phyloP scores from a whole-genome alignment of 768 basidiomycete genomes.

The Boletus pseudopeckii region DNA sequence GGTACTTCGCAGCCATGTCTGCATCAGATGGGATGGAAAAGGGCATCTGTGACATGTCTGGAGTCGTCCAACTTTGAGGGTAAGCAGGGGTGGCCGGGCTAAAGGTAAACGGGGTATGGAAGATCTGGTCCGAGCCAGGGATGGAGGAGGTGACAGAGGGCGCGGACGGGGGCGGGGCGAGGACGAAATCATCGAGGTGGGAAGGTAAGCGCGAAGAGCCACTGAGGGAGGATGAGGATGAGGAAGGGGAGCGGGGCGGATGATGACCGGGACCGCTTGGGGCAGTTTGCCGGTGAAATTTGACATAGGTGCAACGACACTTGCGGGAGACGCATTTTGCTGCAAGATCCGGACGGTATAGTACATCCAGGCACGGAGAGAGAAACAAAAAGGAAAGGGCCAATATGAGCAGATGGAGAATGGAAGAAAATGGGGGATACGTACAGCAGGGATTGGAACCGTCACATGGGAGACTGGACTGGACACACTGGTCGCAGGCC shows the following conservation, averaged over 20 bases:
- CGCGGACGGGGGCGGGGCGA: slow-evolving; percentile 36
- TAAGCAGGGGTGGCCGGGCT: slow-evolving; percentile 20
- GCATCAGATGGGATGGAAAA: slow-evolving; percentile 22
- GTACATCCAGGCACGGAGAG: neutral
- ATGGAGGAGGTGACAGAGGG: slow-evolving; percentile 26
- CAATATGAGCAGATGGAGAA: neutral
- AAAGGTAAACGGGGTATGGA: slow-evolving; percentile 32
- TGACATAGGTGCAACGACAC: slow-evolving; percentile 73
- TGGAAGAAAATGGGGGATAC: slow-evolving; percentile 24
- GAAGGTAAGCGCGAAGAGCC: slow-evolving; percentile 27
- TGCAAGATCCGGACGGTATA: slow-evolving; percentile 24
- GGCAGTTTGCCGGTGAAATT: slow-evolving; percentile 79
- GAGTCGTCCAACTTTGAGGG: slow-evolving; percentile 12
- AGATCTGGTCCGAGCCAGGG: slow-evolving; percentile 27
- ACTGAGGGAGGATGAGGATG: slow-evolving; percentile 29
- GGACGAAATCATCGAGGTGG: slow-evolving; percentile 41
- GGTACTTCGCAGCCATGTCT: slow-evolving; percentile 48
- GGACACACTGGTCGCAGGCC: slow-evolving; percentile 82
- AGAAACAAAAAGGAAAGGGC: neutral
- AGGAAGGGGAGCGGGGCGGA: slow-evolving; percentile 34
- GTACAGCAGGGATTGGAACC: slow-evolving; percentile 75
- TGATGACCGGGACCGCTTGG: slow-evolving; percentile 71
- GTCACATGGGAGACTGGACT: slow-evolving; percentile 71
- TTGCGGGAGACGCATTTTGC: slow-evolving; percentile 75
- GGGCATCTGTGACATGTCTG: slow-evolving; percentile 22